Base-by-base conservation (phyloP, 139 green algal species). In the Chlamydomonas sphaeroides region DNA sequence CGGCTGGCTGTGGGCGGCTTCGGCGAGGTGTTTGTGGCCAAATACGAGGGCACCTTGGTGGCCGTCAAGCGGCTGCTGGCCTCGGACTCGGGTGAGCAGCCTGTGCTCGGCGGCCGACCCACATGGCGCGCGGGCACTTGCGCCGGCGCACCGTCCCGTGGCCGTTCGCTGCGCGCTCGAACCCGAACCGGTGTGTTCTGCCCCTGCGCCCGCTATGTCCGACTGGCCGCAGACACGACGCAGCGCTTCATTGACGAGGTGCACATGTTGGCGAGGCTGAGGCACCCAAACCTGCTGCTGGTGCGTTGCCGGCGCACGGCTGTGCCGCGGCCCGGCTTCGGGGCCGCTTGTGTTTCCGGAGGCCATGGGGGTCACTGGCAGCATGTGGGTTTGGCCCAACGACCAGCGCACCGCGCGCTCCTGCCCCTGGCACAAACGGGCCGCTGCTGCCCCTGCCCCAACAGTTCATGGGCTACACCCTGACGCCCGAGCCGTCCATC, bases 11-110 rank as follows among this genome's bases (percentile, higher is more conserved):
- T 94, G 20, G 91, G 91, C 35, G 91, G 89, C 25, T 94, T 93
- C 83, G 89, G 89, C 3, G 89, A 94, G 73, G 90, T 94, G 28
- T 95, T 94, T 67, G 32, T 94, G 7, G 91, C 88, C 36, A 90
- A 90, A 48, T 95, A 95, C 57, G 84, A 94, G 86, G 90, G 92
- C 65, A 95, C 88, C 1, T 65, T 94, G 39, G 92, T 95, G 35
- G 92, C 92, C 0, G 76, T 95, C 10, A 95, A 95, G 85, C 85
- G 89, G 30, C 87, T 95, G 59, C 68, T 95, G 38, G 80, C 76
- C 0, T 73, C 81, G 28, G 88, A 94, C 25, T 73, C 79, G 28
- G 68, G 81, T 86, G 78, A 23, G 63, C 25, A 10, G 68, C 28
- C 23, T 25, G 42, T 14, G 36, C 18, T 41, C 33, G n/a, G n/a